Base-by-base conservation (phyloP, 1,284 basidiomycete genomes). In the Leccinum subrobustum region DNA sequence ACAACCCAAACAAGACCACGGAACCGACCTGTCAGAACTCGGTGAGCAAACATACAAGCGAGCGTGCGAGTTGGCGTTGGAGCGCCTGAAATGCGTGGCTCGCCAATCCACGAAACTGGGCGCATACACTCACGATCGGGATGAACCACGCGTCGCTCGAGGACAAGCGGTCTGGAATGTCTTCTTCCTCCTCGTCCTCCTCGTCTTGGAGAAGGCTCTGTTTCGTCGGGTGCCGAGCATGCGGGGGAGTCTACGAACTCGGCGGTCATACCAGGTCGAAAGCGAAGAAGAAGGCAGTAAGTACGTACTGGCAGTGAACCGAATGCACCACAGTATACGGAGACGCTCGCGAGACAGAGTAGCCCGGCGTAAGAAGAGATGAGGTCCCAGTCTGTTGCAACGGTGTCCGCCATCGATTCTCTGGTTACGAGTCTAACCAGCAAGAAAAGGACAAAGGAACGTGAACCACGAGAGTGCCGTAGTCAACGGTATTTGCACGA, bases 91-190 rank as follows among this genome's bases (percentile, higher is more conserved):
- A 18, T 18, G 20, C 20, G 20, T 23, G 39, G 39, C 18, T 18
- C 18, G 18, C 18, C 42, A 47, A 47, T 6, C 23, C 23, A 51
- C 16, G 4, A 51, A 6, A 25, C 1, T 25, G 1, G 52, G 29
- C 35, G 56, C 42, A 31, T 54, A 39, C 35, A 74, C 78, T 71
- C 65, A 91, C 85, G 56, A 93, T 76, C 11, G 93, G 92, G 66
- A 95, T 92, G 52, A 88, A 69, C 81, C 86, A 89, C 7, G 89
- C 91, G 62, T 93, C 91, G 23, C 76, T 77, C 4, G 86, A 80
- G 1, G 88, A 85, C 71, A 93, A 70, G 29, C 83, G 79, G 58
- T 88, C 85, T 1, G 77, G 67, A 16, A 78, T 64, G 20, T 85
- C 84, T 23, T 85, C 82, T 1, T 81, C 80, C 1, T 67, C 66